Conservation (phyloP, 805 yeast species). For the Candida incommunis region DNA sequence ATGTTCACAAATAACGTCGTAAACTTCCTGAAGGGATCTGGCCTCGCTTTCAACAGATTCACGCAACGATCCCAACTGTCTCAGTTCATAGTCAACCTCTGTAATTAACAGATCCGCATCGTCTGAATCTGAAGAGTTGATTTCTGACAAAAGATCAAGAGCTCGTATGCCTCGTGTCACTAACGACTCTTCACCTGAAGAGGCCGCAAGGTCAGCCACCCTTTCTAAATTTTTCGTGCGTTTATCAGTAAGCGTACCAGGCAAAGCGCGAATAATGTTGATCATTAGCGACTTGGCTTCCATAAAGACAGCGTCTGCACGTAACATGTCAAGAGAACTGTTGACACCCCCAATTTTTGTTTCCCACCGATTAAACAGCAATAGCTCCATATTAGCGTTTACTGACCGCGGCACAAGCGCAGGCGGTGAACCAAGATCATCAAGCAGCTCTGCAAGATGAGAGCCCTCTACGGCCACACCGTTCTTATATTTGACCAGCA, state of each 20-base stretch:
- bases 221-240: constrained; percentile 9
- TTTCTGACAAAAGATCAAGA: constrained; percentile 16
- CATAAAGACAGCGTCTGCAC: constrained; percentile 20
- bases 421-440: constrained; percentile 19
- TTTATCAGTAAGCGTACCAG: constrained; percentile 8
- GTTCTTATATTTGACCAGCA: constrained; percentile 19
- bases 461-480: constrained; percentile 5
- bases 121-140: constrained; percentile 11
- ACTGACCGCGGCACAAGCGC: constrained; percentile 16
- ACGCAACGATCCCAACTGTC: constrained; percentile 20
- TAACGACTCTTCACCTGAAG: constrained; percentile 15
- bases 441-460: constrained; percentile 15
- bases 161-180: constrained; percentile 22
- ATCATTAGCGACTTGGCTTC: constrained; percentile 22
- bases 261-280: constrained; percentile 22
- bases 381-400: constrained; percentile 19
- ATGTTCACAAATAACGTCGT: constrained; percentile 20
- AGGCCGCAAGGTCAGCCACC: constrained; percentile 21
- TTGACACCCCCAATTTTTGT: constrained; percentile 17
- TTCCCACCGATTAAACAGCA: constrained; percentile 21
- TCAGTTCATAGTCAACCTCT: constrained; percentile 22
- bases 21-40: constrained; percentile 18
- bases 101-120: constrained; percentile 16
- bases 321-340: constrained; percentile 13
- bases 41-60: constrained; percentile 20